These are phyloP conservation scores for Elsinoe ampelina DNA, from an alignment of 2,329 filamentous ascomycete species.

Conservation along the genomic window DNA sequence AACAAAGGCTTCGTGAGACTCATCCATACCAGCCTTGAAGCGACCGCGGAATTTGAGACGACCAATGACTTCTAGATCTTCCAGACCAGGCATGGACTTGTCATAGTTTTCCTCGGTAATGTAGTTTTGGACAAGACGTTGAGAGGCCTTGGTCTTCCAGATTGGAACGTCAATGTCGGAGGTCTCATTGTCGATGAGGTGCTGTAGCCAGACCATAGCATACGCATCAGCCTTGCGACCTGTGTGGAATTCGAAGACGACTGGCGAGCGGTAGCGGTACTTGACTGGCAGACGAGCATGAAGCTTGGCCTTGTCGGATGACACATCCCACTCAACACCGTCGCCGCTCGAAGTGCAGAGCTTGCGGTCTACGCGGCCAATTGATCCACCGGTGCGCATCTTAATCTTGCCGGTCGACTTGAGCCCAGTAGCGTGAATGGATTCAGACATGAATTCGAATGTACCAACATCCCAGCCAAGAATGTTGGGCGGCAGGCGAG, in stretches of 20 bases:
- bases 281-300: slow-evolving; percentile 75
- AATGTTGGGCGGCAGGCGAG: slow-evolving; percentile 71
- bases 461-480: slow-evolving; percentile 94
- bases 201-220: slow-evolving; percentile 75
- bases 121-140: slow-evolving; percentile 81
- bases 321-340: slow-evolving; percentile 51
- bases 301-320: slow-evolving; percentile 37
- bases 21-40: slow-evolving; percentile 86
- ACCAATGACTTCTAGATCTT: slow-evolving; percentile 69
- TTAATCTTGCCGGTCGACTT: slow-evolving; percentile 57
- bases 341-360: slow-evolving; percentile 52
- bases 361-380: slow-evolving; percentile 57
- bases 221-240: slow-evolving; percentile 64
- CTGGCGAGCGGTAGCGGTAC: slow-evolving; percentile 77
- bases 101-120: slow-evolving; percentile 70
- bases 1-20: slow-evolving; percentile 74
- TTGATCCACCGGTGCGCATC: slow-evolving; percentile 75
- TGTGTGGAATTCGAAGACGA: slow-evolving; percentile 78
- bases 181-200: slow-evolving; percentile 71
- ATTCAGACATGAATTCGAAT: slow-evolving; percentile 72
- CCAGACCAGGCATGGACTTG: slow-evolving; percentile 57
- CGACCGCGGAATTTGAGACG: slow-evolving; percentile 68
- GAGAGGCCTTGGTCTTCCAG: slow-evolving; percentile 68
- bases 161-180: slow-evolving; percentile 77
- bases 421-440: slow-evolving; percentile 57